phyloP scores from a whole-genome alignment of 2,329 filamentous ascomycete species.

The Cytospora piceae region DNA sequence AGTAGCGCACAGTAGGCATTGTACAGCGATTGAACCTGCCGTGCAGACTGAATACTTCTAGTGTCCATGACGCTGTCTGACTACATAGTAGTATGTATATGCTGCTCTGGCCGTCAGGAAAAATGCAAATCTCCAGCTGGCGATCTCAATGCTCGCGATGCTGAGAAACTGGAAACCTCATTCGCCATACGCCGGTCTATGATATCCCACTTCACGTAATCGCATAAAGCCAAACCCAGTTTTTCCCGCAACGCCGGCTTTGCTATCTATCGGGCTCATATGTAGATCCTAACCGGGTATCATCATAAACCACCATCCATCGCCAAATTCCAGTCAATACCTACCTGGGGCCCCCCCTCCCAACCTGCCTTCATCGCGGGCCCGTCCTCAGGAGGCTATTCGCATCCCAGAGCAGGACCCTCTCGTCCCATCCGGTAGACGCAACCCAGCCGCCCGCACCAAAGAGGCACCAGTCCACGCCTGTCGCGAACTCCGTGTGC shows the following conservation, averaged over 20 bases:
- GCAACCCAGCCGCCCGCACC: conserved; percentile 95
- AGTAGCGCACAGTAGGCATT: background rate
- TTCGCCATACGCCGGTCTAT: background rate
- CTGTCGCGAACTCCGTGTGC: conserved; percentile 95
- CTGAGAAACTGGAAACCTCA: background rate
- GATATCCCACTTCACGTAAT: background rate
- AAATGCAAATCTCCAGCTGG: background rate
- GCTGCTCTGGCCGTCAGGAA: conserved; percentile 3
- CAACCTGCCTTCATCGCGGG: conserved; percentile 15
- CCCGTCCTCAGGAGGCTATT: conserved; percentile 48
- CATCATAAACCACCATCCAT: conserved; percentile 19
- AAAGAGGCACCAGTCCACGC: conserved; percentile 97
- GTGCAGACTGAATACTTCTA: background rate
- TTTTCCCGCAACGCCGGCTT: background rate
- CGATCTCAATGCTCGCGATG: background rate
- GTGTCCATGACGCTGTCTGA: background rate
- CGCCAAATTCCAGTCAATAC: conserved; percentile 7
- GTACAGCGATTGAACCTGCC: background rate
- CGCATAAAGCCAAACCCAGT: background rate
- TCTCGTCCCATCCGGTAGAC: conserved; percentile 92
- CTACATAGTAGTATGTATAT: conserved; percentile 5
- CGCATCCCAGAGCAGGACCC: conserved; percentile 90
- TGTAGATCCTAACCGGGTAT: conserved; percentile 23
- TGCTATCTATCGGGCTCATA: background rate
- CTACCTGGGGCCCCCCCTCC: background rate